phyloP scores from a whole-genome alignment of 495 filamentous ascomycete species.

The Neurospora sp. region DNA sequence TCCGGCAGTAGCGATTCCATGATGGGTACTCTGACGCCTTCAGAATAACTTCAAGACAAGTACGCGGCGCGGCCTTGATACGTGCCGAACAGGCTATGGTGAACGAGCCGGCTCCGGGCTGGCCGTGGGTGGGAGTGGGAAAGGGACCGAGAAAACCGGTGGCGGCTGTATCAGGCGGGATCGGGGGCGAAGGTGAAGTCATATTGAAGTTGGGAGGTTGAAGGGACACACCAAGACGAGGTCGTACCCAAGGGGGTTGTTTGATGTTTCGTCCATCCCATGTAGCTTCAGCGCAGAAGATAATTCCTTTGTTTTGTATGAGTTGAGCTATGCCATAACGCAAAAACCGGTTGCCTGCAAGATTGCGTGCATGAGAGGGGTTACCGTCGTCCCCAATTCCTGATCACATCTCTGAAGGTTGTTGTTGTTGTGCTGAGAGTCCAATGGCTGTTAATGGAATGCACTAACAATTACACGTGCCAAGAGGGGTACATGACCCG shows the following conservation, averaged over 20 bases:
- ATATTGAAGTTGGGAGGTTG: no score
- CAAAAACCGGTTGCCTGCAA: neutral
- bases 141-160: conserved; percentile 4
- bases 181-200: neutral
- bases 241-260: neutral
- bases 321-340: neutral
- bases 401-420: neutral
- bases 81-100: conserved; percentile 18
- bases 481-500: neutral
- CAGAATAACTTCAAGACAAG: conserved; percentile 18
- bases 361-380: neutral
- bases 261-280: neutral
- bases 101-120: conserved; percentile 15
- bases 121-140: conserved; percentile 23
- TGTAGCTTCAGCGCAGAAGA: neutral
- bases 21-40: conserved; percentile 16
- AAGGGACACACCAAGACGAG: neutral
- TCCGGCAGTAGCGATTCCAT: conserved; percentile 30
- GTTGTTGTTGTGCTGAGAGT: neutral
- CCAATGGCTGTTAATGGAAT: neutral
- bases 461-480: neutral
- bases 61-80: conserved; percentile 19
- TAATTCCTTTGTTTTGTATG: no score
- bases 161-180: conserved; percentile 1
- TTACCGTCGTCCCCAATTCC: neutral